Evolutionary conservation across 1,284 basidiomycete species (phyloP).

Genomic region (Cryptococcus jaspeensis): DNA sequence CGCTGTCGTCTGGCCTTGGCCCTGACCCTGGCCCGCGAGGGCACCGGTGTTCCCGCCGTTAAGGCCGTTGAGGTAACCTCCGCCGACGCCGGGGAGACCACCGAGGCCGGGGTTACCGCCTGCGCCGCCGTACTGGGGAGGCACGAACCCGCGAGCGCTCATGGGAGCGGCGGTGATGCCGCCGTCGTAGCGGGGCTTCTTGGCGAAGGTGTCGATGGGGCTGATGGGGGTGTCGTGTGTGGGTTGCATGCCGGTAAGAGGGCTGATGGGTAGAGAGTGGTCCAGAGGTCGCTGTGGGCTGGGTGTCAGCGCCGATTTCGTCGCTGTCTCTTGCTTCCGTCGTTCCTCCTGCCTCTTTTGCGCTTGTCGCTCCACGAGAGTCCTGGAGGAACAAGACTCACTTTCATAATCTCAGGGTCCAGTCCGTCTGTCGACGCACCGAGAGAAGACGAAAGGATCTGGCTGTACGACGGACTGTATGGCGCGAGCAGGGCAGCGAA

Average conservation of each 20-base stretch:
- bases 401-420: constrained; percentile 42
- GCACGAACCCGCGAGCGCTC: too few relatives aligned
- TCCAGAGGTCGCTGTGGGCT: constrained; percentile 61
- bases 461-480: constrained; percentile 17
- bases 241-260: constrained; percentile 30
- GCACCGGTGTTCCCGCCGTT: too few relatives aligned
- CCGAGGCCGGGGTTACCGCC: too few relatives aligned
- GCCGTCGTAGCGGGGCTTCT: constrained; percentile 82
- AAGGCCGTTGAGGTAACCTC: too few relatives aligned
- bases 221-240: constrained; percentile 52
- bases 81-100: too few relatives aligned
- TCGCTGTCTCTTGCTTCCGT: too few relatives aligned
- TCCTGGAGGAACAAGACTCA: constrained; percentile 15
- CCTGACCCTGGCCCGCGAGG: too few relatives aligned
- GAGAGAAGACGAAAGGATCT: constrained; percentile 18
- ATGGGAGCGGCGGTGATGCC: background rate
- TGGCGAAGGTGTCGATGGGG: constrained; percentile 72
- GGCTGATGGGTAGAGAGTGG: constrained; percentile 34
- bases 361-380: constrained; percentile 47
- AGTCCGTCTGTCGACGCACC: constrained; percentile 17
- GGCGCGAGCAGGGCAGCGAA: too few relatives aligned
- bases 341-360: too few relatives aligned
- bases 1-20: too few relatives aligned
- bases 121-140: too few relatives aligned
- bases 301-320: too few relatives aligned